Evolutionary conservation across 352 stramenopile genomes (phyloP), one percentile per base, ranked within the genome.

Genomic region (Phytophthora pistaciae): DNA sequence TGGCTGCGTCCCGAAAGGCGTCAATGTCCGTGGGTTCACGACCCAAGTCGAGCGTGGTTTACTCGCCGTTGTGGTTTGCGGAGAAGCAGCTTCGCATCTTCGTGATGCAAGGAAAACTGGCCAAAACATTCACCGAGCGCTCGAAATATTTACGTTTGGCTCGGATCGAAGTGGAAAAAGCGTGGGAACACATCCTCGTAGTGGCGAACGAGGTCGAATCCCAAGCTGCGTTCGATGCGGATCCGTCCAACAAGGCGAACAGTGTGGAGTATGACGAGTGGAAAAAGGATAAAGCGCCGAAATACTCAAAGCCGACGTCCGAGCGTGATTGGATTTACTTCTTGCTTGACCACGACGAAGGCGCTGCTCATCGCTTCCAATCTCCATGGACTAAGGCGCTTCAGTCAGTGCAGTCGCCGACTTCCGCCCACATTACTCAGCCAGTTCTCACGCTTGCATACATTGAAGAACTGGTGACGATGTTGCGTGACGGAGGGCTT

Each of bases 21-120:
- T 70, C 62, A 23, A 73, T 73, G 5, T 60, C 61, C 27, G 42
- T 48, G 48, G 27, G 56, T 18, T 54, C 62, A 38, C 38, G 48
- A 31, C 46, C 49, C 23, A 78, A 77, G 33, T 46, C 60, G 10
- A 65, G 25, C 29, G 21, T 65, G 21, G 33, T 72, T 4, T 80
- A 75, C 29, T 80, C 83, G 0, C 58, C 65, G 2, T 54, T 92
- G 0, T 94, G 84, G 85, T 79, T 78, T 60, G 72, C 71, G 27
- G 87, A 94, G 52, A 90, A 91, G 38, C 75, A 88, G 14, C 48
- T 94, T 59, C 79, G 84, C 0, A 57, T 81, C 11, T 91, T 90
- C 21, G 58, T 80, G 6, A 85, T 90, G 78, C 74, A 66, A n/a
- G 80, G 82, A 9, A 67, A 61, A 18, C 50, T 71, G 21, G 75